A percentile compares a stretch with the other conserved stretches of the same genome.
phyloP scores from a whole-genome alignment of 139 green algal species.

The Pleodorina starrii region DNA sequence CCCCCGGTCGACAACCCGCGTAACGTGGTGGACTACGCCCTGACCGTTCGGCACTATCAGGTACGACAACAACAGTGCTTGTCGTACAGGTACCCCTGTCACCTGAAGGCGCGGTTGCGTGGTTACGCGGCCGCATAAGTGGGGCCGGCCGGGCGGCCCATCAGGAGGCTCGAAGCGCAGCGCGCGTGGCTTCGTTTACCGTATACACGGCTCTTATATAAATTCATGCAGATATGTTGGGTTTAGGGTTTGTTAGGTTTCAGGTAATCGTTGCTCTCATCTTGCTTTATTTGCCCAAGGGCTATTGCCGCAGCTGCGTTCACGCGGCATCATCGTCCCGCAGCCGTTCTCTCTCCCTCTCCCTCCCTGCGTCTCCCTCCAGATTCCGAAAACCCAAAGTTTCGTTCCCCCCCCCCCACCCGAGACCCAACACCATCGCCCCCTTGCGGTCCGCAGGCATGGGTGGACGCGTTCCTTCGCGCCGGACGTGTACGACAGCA shows the following conservation, averaged over 20 bases:
- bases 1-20: slow-evolving; percentile 51
- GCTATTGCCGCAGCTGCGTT: no score
- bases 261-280: no score
- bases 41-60: not conserved
- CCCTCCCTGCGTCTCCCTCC: not conserved
- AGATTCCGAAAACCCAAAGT: no score
- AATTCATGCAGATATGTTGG: no score
- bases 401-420: no score
- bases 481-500: not conserved
- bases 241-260: no score
- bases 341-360: no score
- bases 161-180: not conserved
- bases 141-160: not conserved
- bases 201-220: no score
- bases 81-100: no score
- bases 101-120: not conserved
- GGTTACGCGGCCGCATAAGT: not conserved
- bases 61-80: no score
- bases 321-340: no score
- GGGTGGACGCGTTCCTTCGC: slow-evolving; percentile 50
- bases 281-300: no score
- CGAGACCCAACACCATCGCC: not conserved
- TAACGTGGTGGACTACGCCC: slow-evolving; percentile 49
- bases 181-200: not conserved
- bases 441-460: slow-evolving; percentile 16